A percentile compares a stretch with the other conserved stretches of the same genome.
Conservation (phyloP, 345 rosid genomes). For the Raphanus sativus region DNA sequence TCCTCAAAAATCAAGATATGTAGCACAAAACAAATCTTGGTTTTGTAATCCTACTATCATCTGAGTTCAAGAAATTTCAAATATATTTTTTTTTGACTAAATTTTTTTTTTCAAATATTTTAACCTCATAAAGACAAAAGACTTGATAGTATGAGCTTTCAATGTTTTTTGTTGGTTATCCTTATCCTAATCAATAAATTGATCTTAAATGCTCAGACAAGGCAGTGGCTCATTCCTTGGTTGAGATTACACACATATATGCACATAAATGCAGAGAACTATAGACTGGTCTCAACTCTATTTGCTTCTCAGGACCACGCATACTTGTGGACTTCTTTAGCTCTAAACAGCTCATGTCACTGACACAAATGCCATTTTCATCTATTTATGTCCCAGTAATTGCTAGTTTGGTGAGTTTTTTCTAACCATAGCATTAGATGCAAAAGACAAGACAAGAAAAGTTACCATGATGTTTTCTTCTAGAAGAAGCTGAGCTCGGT, state of each 20-base stretch:
- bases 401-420: constrained; percentile 3
- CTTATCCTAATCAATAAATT: constrained; percentile 31
- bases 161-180: constrained; percentile 17
- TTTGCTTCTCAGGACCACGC: constrained; percentile 35
- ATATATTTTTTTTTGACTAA: no score
- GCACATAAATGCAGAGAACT: constrained; percentile 30
- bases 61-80: constrained; percentile 1
- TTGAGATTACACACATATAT: constrained; percentile 8
- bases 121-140: constrained; percentile 15
- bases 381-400: constrained; percentile 2
- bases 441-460: constrained; percentile 15
- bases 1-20: neutral
- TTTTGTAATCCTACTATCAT: constrained; percentile 1
- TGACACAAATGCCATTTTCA: constrained; percentile 16
- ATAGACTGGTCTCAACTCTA: constrained; percentile 34
- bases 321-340: constrained; percentile 19
- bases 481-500: constrained; percentile 95
- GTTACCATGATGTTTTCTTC: constrained; percentile 20
- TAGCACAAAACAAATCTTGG: constrained; percentile 17
- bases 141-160: neutral
- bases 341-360: constrained; percentile 31
- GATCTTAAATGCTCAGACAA: constrained; percentile 21
- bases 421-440: neutral
- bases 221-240: constrained; percentile 20
- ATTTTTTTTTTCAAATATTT: no score